These are phyloP conservation scores for Thraustochytrium sp. DNA, from an alignment of 352 stramenopile species.

Conservation along the genomic window DNA sequence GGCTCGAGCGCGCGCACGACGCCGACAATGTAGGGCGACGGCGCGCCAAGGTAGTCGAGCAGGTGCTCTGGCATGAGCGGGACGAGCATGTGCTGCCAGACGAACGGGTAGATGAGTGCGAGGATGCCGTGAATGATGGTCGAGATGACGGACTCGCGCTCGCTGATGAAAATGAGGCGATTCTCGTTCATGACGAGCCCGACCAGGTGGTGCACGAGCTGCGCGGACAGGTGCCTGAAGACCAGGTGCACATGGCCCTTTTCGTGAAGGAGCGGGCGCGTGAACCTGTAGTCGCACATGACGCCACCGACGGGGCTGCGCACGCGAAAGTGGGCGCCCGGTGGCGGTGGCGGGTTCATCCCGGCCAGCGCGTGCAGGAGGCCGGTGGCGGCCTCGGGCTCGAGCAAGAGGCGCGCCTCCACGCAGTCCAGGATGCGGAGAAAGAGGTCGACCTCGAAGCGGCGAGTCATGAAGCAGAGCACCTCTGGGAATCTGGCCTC, in stretches of 20 bases:
- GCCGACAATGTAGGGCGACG: conserved; percentile 72
- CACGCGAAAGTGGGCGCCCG: not conserved
- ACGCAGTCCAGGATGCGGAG: conserved; percentile 19
- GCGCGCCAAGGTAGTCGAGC: conserved; percentile 72
- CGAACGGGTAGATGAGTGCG: conserved; percentile 69
- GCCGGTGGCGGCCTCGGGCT: not conserved
- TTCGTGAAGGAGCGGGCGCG: not conserved
- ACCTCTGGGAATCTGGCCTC: not conserved
- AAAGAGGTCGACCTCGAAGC: conserved; percentile 28
- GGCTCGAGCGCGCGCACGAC: conserved; percentile 48
- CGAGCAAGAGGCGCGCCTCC: not conserved
- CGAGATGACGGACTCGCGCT: not conserved
- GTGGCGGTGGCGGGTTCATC: not conserved
- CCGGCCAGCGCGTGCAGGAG: not conserved
- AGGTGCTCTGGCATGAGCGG: conserved; percentile 71
- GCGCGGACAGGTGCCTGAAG: not conserved
- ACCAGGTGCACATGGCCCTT: conserved; percentile 14
- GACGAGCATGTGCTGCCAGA: conserved; percentile 75
- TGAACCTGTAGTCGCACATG: conserved; percentile 16
- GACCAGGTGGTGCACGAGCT: conserved; percentile 3
- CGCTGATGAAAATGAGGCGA: conserved; percentile 23
- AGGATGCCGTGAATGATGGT: conserved; percentile 58
- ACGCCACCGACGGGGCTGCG: not conserved
- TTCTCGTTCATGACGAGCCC: conserved; percentile 35
- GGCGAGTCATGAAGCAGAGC: not conserved